phyloP scores from a whole-genome alignment of 306 rosid genomes.

The Vigna unguiculata region DNA sequence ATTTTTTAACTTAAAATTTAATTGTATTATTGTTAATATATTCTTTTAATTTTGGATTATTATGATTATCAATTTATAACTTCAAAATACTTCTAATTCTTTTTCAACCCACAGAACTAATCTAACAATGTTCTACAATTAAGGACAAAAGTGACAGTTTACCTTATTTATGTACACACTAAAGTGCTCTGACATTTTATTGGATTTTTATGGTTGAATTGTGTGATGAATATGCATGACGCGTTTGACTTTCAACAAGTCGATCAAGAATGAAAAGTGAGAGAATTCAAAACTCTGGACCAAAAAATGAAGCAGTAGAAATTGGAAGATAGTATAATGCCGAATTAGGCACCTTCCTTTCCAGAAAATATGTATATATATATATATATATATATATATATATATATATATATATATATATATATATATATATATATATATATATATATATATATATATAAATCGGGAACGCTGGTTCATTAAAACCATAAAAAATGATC shows the following conservation, averaged over 20 bases:
- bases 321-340: not conserved
- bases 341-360: conserved; percentile 2
- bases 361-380: conserved; percentile 4
- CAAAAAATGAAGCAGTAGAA: conserved; percentile 14
- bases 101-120: too few relatives aligned
- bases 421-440: not conserved
- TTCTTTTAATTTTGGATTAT: too few relatives aligned
- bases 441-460: not conserved
- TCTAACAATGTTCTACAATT: too few relatives aligned
- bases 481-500: conserved; percentile 18
- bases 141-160: not conserved
- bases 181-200: not conserved
- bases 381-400: not conserved
- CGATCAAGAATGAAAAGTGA: conserved; percentile 2
- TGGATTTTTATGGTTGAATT: not conserved
- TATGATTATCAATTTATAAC: too few relatives aligned
- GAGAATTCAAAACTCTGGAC: not conserved
- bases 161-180: too few relatives aligned
- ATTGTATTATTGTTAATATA: too few relatives aligned
- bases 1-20: too few relatives aligned
- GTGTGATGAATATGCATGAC: conserved; percentile 10
- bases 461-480: conserved; percentile 30
- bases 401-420: not conserved
- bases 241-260: not conserved
- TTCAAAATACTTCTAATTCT: too few relatives aligned